phyloP scores from a whole-genome alignment of 2,329 filamentous ascomycete species.

The Botrytis porri region DNA sequence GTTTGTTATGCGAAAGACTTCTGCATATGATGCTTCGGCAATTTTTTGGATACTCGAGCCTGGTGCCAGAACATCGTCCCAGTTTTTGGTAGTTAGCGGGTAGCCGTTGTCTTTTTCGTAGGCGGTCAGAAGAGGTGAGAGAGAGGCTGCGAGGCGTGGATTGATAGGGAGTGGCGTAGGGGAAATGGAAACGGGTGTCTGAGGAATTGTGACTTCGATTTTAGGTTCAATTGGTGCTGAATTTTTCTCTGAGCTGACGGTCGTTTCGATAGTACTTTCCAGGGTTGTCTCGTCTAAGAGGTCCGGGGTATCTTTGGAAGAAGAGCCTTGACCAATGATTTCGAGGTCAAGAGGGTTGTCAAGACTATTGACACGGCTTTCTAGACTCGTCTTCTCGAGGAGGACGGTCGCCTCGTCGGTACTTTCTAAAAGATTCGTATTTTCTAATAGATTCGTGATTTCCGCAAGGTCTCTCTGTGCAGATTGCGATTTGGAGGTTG shows the following conservation, averaged over 20 bases:
- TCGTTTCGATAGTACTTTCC: background rate
- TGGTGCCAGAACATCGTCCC: conserved; percentile 56
- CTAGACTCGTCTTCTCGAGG: background rate
- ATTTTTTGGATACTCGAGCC: conserved; percentile 59
- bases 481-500: background rate
- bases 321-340: background rate
- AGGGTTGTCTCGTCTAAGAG: background rate
- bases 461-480: background rate
- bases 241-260: background rate
- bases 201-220: background rate
- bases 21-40: conserved; percentile 64
- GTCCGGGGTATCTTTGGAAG: background rate
- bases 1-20: conserved; percentile 62
- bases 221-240: background rate
- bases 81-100: conserved; percentile 35
- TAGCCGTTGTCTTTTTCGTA: conserved; percentile 27
- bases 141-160: conserved; percentile 13
- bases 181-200: background rate
- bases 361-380: background rate
- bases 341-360: background rate
- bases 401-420: background rate
- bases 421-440: background rate
- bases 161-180: background rate
- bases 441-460: conserved; percentile 8
- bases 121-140: conserved; percentile 27